Conservation (phyloP, 176 grass and related monocot species). For the Triticum urartu region DNA sequence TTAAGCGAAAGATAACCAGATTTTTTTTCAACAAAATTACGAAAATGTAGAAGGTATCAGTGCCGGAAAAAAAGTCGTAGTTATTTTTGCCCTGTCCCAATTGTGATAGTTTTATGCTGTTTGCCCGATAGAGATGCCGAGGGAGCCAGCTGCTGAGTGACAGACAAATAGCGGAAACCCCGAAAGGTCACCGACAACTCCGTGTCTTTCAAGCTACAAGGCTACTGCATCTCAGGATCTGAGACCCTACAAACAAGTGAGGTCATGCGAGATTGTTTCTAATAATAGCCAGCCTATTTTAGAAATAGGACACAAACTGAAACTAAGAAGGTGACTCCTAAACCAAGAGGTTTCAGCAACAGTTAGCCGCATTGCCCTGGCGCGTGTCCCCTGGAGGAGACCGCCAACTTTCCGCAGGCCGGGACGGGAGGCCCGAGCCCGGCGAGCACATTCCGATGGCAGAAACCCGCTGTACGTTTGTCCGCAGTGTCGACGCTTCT, state of each 20-base stretch:
- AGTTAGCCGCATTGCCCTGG: background rate
- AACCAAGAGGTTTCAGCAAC: background rate
- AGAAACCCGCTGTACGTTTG: slow-evolving; percentile 1
- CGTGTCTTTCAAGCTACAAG: background rate
- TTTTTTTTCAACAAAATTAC: too few species aligned
- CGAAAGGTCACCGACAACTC: background rate
- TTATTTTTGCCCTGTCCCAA: too few species aligned
- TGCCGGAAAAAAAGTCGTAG: too few species aligned
- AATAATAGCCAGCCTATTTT: slow-evolving; percentile 13
- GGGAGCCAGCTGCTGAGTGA: background rate
- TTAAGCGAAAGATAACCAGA: too few species aligned
- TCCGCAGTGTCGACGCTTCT: background rate
- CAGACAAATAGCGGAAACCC: background rate
- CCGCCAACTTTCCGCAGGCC: background rate
- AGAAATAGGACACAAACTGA: background rate
- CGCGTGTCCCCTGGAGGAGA: background rate
- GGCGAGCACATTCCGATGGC: slow-evolving; percentile 11
- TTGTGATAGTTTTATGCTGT: too few species aligned
- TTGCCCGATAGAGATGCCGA: too few species aligned
- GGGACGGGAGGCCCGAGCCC: background rate
- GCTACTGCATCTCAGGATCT: background rate
- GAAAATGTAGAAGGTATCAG: too few species aligned
- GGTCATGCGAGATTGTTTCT: background rate
- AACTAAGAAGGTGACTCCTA: background rate
- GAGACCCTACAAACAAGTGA: background rate